phyloP scores from a whole-genome alignment of 140 eudicot genomes.

The Oenanthe javanica region DNA sequence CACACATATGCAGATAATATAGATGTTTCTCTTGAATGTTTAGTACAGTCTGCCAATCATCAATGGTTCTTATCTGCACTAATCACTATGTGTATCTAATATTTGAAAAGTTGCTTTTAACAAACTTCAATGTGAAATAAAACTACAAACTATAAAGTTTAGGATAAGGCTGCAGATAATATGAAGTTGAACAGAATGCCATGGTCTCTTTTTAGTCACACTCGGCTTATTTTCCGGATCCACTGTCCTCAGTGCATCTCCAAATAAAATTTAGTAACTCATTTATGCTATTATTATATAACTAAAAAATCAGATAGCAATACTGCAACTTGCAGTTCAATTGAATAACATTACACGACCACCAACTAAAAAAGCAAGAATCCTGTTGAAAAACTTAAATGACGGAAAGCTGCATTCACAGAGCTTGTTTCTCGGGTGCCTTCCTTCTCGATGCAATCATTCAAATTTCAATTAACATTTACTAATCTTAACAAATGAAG shows the following conservation, averaged over 20 bases:
- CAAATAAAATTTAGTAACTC: neutral
- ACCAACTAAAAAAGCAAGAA: too few relatives aligned
- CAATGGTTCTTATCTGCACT: neutral
- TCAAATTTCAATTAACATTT: too few relatives aligned
- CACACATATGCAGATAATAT: slow-evolving; percentile 2
- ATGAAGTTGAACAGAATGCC: neutral
- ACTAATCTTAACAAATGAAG: too few relatives aligned
- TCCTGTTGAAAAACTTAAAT: too few relatives aligned
- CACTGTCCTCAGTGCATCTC: neutral
- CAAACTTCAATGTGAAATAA: neutral
- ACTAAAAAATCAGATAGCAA: neutral
- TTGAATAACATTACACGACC: too few relatives aligned
- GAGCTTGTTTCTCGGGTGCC: too few relatives aligned
- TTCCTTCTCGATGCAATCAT: too few relatives aligned
- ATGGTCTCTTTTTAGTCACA: neutral
- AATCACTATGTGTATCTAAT: neutral
- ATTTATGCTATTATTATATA: neutral
- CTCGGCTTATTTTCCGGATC: neutral
- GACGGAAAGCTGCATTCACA: too few relatives aligned
- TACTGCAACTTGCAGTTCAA: too few relatives aligned
- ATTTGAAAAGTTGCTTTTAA: neutral
- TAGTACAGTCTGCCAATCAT: neutral
- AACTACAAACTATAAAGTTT: neutral
- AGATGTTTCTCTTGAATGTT: neutral
- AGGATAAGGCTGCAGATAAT: neutral